Evolutionary conservation across 202 grass and related monocot species (phyloP).

Genomic region (Hordeum pubiflorum): DNA sequence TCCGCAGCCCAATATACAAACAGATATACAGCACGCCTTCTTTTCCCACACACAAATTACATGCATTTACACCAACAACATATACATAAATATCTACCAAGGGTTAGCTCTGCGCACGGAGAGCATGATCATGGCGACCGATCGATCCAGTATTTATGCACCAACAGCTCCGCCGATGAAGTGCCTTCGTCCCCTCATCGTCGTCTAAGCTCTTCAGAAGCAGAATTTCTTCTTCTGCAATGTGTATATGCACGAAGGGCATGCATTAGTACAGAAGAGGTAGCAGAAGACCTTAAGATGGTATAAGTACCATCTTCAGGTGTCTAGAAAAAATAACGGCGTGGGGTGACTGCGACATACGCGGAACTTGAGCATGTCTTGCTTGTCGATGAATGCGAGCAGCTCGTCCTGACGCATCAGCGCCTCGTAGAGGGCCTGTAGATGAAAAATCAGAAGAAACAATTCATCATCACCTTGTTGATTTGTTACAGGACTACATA

Average conservation of each 20-base stretch:
- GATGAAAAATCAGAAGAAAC: slow-evolving; percentile 4
- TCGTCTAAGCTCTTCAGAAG: slow-evolving; percentile 23
- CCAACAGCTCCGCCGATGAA: background rate
- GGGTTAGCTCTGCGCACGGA: background rate
- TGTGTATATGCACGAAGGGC: background rate
- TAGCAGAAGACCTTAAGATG: background rate
- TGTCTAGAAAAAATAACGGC: background rate
- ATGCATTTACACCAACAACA: background rate
- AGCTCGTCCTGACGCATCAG: slow-evolving; percentile 89
- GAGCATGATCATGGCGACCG: background rate
- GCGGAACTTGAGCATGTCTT: slow-evolving; percentile 69
- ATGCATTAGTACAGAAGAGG: background rate
- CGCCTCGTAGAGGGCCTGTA: slow-evolving; percentile 76
- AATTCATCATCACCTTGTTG: background rate
- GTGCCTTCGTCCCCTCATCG: background rate
- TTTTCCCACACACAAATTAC: background rate
- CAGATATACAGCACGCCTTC: background rate
- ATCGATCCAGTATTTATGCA: background rate
- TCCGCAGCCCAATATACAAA: background rate
- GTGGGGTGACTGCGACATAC: slow-evolving; percentile 36
- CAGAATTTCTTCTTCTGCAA: slow-evolving; percentile 57
- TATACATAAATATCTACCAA: background rate
- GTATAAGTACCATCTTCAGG: background rate
- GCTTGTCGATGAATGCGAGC: slow-evolving; percentile 80
- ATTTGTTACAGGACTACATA: background rate